Evolutionary conservation across 2,329 filamentous ascomycete species (phyloP).

Genomic region (Stemphylium vesicarium): DNA sequence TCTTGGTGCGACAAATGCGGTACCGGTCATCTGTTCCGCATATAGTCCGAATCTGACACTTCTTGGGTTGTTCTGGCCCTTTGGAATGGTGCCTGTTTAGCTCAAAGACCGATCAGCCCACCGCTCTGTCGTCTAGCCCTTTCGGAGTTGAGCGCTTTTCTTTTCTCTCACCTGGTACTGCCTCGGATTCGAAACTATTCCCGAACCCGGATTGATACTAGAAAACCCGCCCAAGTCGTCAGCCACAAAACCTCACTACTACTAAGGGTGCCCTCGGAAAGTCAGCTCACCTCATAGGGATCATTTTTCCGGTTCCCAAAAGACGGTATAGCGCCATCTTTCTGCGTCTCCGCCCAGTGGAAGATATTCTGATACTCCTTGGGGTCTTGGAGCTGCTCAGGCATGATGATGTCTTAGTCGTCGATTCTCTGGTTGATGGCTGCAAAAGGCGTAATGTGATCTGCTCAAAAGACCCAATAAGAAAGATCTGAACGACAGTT

Average conservation of each 20-base stretch:
- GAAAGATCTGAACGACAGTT: neutral
- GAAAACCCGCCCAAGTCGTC: slow-evolving; percentile 4
- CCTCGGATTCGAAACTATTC: slow-evolving; percentile 58
- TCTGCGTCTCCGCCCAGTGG: slow-evolving; percentile 66
- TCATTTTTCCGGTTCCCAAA: slow-evolving; percentile 62
- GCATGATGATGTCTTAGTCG: slow-evolving; percentile 21
- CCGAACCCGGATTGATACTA: slow-evolving; percentile 64
- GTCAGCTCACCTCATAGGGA: slow-evolving; percentile 56
- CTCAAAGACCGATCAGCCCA: slow-evolving; percentile 17
- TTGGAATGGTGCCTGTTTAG: slow-evolving; percentile 50
- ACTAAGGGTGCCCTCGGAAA: neutral
- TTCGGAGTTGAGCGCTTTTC: neutral
- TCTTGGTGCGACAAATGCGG: slow-evolving; percentile 45
- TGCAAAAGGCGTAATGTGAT: neutral
- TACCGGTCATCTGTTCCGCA: slow-evolving; percentile 48
- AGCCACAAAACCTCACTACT: slow-evolving; percentile 4
- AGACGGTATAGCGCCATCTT: slow-evolving; percentile 61
- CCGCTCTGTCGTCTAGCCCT: slow-evolving; percentile 1
- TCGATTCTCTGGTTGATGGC: neutral
- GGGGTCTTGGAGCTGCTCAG: slow-evolving; percentile 41
- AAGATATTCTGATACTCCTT: slow-evolving; percentile 48
- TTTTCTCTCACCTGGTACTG: slow-evolving; percentile 47
- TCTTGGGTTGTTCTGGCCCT: slow-evolving; percentile 54
- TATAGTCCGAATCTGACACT: slow-evolving; percentile 46
- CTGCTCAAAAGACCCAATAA: neutral